Evolutionary conservation across 179 eudicot genomes (phyloP).

Genomic region (Gypsophila paniculata): DNA sequence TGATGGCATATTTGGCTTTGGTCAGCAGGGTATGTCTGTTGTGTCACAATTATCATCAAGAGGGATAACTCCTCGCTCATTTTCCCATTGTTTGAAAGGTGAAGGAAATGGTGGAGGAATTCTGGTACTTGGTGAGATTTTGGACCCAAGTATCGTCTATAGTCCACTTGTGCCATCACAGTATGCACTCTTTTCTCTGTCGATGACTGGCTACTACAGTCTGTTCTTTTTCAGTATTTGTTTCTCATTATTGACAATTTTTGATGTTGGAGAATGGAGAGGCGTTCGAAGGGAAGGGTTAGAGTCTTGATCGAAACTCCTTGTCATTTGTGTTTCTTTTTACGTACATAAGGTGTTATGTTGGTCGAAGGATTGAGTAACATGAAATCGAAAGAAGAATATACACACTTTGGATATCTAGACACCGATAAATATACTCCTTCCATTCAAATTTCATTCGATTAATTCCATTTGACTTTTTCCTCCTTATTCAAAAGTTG

Average conservation of each 20-base stretch:
- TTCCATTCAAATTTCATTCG: too few relatives aligned
- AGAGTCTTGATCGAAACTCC: not conserved
- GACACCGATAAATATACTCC: too few relatives aligned
- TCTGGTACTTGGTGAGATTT: slow-evolving; percentile 91
- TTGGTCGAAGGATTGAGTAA: too few relatives aligned
- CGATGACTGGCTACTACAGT: not conserved
- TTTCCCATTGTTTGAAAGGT: slow-evolving; percentile 96
- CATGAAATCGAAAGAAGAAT: not conserved
- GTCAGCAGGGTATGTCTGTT: slow-evolving; percentile 80
- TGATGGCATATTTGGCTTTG: slow-evolving; percentile 96
- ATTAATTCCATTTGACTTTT: too few relatives aligned
- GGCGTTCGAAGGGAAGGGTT: not conserved
- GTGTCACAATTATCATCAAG: slow-evolving; percentile 74
- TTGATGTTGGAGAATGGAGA: not conserved
- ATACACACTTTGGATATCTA: not conserved
- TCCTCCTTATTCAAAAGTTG: too few relatives aligned
- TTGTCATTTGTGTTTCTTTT: not conserved
- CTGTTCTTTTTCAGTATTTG: not conserved
- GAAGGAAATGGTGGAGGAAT: slow-evolving; percentile 82
- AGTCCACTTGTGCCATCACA: slow-evolving; percentile 91
- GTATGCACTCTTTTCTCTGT: slow-evolving; percentile 40
- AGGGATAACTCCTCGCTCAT: slow-evolving; percentile 80
- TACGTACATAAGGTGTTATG: too few relatives aligned
- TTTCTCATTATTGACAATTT: not conserved
- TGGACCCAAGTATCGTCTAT: slow-evolving; percentile 83